Conservation (phyloP, 257 asterid species). For the Lycium ferocissimum region DNA sequence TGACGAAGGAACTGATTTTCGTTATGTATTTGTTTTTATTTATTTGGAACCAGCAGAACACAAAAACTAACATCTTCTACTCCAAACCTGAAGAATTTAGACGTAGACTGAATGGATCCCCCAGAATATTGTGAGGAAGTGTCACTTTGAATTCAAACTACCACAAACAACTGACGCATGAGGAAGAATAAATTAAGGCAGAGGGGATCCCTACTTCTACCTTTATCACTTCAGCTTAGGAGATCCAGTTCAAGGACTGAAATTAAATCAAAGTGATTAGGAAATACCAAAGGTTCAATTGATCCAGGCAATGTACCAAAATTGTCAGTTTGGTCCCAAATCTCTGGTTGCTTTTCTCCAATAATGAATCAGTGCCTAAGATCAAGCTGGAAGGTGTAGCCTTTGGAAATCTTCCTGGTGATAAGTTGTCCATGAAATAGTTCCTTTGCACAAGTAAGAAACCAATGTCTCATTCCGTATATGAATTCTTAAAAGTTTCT, state of each 20-base stretch:
- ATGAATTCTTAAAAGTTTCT: too few relatives aligned
- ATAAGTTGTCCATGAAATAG: neutral
- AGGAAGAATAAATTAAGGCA: neutral
- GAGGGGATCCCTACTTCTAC: conserved; percentile 19
- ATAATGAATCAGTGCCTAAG: neutral
- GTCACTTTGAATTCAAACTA: conserved; percentile 20
- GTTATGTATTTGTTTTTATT: neutral
- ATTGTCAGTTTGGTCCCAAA: neutral
- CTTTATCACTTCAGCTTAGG: neutral
- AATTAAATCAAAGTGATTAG: neutral
- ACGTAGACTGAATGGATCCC: neutral
- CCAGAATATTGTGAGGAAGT: neutral
- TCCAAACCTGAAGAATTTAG: neutral
- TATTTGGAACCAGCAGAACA: neutral
- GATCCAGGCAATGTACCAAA: neutral
- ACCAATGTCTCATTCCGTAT: too few relatives aligned
- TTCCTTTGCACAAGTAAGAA: too few relatives aligned
- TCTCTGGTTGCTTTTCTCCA: neutral
- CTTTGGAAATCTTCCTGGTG: neutral
- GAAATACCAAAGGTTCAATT: neutral
- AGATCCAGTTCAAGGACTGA: conserved; percentile 28
- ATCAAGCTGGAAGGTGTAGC: neutral
- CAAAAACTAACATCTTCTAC: neutral
- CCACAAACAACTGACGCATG: neutral
- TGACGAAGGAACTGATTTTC: neutral